Evolutionary conservation across 1,284 basidiomycete genomes (phyloP), one percentile per base, ranked within the genome.

Genomic region (Malassezia nana): DNA sequence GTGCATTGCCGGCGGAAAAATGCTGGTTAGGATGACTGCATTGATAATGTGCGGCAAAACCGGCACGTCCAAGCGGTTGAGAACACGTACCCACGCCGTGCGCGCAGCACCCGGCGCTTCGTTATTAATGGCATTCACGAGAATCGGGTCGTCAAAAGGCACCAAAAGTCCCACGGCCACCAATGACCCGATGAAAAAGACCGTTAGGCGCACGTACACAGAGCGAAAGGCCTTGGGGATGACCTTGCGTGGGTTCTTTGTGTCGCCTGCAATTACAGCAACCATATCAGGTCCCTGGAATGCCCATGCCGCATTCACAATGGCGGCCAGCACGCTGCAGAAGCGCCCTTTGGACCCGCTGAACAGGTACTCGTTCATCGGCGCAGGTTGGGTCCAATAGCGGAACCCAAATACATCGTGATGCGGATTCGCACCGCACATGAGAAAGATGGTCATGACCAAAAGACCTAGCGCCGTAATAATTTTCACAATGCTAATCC

Each of bases 251-350:
- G 77, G 77, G 64, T 76, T 76, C 46, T 64, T 64, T 2, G 75
- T 74, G 62, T 87, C 86, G 25, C 82, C 76, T 25, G 86, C 87
- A 52, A 86, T 79, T 72, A 89, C 83, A 31, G 86, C 87, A 29
- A 89, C 85, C 57, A 89, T 85, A 72, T 91, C 88, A 10, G 87
- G 88, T 39, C 40, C 82, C 81, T 44, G 84, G 77, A 83, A 89
- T 9, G 84, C 86, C 78, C 89, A 91, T 3, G 85, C 86, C 6
- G 87, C 85, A 22, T 75, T 62, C 16, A 74, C 60, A 25, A 75
- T 63, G n/a, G 70, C 60, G 3, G 52, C 52, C 42, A 67, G 67
- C 60, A 74, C 74, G 6, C 68, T 73, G 8, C 75, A 59, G 63
- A 76, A 76, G 2, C 78, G 79, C 1, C 84, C 85, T 60, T 80